Base-by-base conservation (phyloP, 2,329 filamentous ascomycete species). In the Aspergillus costaricaensis region DNA sequence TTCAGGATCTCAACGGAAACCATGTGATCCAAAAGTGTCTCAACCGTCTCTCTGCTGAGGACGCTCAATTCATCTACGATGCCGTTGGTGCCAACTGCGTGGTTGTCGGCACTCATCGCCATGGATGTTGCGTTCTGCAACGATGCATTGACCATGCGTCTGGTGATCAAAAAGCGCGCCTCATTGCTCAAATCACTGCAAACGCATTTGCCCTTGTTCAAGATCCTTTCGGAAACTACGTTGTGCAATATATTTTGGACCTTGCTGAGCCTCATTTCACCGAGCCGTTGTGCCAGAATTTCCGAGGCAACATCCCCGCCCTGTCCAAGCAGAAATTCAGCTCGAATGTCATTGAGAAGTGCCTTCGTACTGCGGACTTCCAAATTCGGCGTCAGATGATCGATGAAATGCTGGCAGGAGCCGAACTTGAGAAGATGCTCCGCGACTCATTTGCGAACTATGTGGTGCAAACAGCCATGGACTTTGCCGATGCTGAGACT, bases 11-110 rank as follows among this genome's bases (percentile, higher is more conserved):
- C 56, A 99, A 99, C 73, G 95, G 95, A 76, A 99, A 99, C 72
- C 95, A 99, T 72, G 95, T 99, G 71, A 97, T 99, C 66, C 95
- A 99, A 80, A 99, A 99, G 80, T 99, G 95, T 72, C 85, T 99
- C 57, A 99, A 98, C 80, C 96, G 96, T 76, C 88, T 99, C 41
- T 89, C 87, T 65, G 83, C 92, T 1, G 80, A 85, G 53, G 91
- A 98, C 75, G 91, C 93, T 12, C 89, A 96, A 75, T 99, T 99
- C 82, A 98, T 99, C 74, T 98, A 98, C 70, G 90, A 95, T 71
- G 93, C 94, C 55, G 95, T 98, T 65, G 94, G 93, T 65, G 84
- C 84, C 57, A 85, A 95, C 74, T 96, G 92, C 74, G 85, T 98
- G 65, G 88, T 90, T 58, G 95, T 99, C 57, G 95, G 95, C 63